Base-by-base conservation (phyloP, 768 basidiomycete genomes). In the Tephrocybe sp. region DNA sequence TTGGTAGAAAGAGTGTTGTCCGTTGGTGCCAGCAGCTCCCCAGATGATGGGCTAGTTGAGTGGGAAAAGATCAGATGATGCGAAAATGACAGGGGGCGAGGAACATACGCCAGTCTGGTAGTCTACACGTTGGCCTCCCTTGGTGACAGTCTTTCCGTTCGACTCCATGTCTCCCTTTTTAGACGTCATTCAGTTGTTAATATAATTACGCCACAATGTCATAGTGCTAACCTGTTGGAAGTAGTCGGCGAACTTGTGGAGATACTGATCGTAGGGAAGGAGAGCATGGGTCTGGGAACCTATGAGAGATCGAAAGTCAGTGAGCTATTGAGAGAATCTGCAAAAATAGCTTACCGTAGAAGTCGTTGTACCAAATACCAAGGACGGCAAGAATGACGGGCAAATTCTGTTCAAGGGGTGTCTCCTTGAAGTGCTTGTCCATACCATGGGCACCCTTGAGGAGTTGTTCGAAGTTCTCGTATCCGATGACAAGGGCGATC, bases 1-100 rank as follows among this genome's bases (percentile, higher is more conserved):
- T 70, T 97, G 95, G 75, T 99, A 99, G 82, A 99, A 98, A 8
- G 97, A 97, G 74, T 99, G 97, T 68, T 98, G 95, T 49, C 95
- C 97, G 69, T 98, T 98, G 31, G 97, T 98, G 36, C 95, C 97
- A 0, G 91, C 86, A 9, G 94, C 94, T 58, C 95, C 97, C 97
- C 97, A 99, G 68, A 98, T 90, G 73, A 99, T 98, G 12, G 97
- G 95, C 86, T 94, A 58, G 13, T 29, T 22, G 8, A 34, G 37
- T 21, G 19, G 49, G 6, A 48, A 47, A 45, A 31, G 25, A 19
- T 47, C 10, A 44, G 36, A 44, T 19, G n/a, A 34, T 11, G 15
- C 3, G 27, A 25, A 24, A 21, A 43, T 9, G 42, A 46, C 33
- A 33, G 34, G 21, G 16, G 13, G 38, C 7, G 40, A 21, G 61